phyloP scores from a whole-genome alignment of 371 early-diverging fungal species.

The Mortierella polycephala region DNA sequence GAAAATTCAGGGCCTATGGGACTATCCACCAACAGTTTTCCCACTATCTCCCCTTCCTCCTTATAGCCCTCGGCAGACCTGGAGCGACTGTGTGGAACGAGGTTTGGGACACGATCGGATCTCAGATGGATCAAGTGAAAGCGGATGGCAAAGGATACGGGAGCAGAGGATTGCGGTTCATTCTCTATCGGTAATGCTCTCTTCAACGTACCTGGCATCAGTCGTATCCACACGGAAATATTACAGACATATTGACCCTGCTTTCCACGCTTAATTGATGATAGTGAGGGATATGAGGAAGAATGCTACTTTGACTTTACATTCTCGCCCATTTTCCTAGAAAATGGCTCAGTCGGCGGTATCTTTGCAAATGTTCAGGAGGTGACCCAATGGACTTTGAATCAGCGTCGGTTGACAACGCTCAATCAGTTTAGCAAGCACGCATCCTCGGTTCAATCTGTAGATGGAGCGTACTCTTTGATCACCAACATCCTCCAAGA shows the following conservation, averaged over 20 bases:
- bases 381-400: conserved; percentile 37
- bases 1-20: not conserved
- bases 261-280: not conserved
- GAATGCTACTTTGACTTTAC: conserved; percentile 52
- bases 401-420: conserved; percentile 37
- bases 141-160: conserved; percentile 21
- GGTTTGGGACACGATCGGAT: conserved; percentile 32
- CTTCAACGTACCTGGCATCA: not conserved
- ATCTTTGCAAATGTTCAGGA: conserved; percentile 34
- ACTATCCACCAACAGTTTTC: not conserved
- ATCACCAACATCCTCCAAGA: conserved; percentile 46
- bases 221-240: too few species aligned
- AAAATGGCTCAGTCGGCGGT: conserved; percentile 34
- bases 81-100: conserved; percentile 38
- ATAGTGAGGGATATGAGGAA: conserved; percentile 48
- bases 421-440: conserved; percentile 51
- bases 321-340: conserved; percentile 35
- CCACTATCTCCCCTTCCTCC: not conserved
- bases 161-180: conserved; percentile 35
- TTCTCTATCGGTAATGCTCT: conserved; percentile 32
- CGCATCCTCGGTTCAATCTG: conserved; percentile 34
- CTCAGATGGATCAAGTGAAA: conserved; percentile 23
- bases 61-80: conserved; percentile 33
- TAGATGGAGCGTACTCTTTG: conserved; percentile 33
- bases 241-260: not conserved